Conservation (phyloP, 140 eudicot genomes). For the Cichorium intybus region DNA sequence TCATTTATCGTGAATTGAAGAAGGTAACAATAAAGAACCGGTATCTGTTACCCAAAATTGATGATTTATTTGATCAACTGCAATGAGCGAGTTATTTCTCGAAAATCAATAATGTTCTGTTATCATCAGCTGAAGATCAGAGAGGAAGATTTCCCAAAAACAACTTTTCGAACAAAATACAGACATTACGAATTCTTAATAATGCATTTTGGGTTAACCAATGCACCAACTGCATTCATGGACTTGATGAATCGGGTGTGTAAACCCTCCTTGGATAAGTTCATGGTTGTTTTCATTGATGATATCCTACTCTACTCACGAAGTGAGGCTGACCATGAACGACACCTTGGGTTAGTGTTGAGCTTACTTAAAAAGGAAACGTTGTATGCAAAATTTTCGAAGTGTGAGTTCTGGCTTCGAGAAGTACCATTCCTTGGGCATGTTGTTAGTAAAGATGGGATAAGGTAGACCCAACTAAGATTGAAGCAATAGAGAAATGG, state of each 20-base stretch:
- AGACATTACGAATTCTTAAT: neutral
- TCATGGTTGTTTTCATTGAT: neutral
- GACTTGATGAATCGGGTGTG: neutral
- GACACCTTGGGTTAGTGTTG: neutral
- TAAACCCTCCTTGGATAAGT: neutral
- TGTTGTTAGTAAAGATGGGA: too few relatives aligned
- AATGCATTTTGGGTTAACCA: neutral
- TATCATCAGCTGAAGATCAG: neutral
- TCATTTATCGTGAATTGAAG: neutral
- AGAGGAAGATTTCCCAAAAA: neutral
- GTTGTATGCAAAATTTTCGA: too few relatives aligned
- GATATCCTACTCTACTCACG: too few relatives aligned
- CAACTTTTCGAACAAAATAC: neutral
- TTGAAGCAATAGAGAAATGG: too few relatives aligned
- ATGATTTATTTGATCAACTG: neutral
- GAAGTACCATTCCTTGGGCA: too few relatives aligned
- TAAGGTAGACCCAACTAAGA: too few relatives aligned
- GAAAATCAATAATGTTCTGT: neutral
- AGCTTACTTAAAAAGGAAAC: too few relatives aligned
- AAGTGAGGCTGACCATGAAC: neutral
- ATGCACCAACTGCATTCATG: neutral
- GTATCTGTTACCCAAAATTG: neutral
- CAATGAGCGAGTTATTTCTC: neutral
- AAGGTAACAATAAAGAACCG: neutral
- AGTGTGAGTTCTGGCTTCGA: too few relatives aligned